Conservation (phyloP, 2,329 filamentous ascomycete species). For the Ceratocystis diversiconidia region DNA sequence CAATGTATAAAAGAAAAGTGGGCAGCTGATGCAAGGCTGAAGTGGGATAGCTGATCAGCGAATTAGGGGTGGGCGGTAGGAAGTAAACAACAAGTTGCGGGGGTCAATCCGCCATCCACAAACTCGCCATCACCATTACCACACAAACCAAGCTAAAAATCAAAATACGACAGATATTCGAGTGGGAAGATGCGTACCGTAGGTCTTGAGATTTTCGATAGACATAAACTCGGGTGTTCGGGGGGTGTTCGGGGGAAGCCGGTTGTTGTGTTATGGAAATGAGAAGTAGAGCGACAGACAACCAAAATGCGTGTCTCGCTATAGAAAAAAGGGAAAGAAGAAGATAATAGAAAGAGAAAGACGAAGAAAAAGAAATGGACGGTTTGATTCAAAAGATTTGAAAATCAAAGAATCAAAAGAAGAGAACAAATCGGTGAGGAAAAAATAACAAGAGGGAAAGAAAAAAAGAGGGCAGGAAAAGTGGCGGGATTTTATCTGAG, state of each 20-base stretch:
- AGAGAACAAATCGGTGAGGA: conserved; percentile 21
- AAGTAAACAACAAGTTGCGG: neutral
- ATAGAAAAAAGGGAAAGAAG: conserved; percentile 15
- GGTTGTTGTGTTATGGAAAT: conserved; percentile 30
- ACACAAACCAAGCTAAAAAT: neutral
- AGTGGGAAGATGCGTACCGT: conserved; percentile 47
- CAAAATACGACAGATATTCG: too few relatives aligned
- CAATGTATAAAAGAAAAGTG: neutral
- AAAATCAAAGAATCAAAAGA: conserved; percentile 14
- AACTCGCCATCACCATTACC: neutral
- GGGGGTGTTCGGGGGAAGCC: conserved; percentile 42
- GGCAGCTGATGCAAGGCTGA: neutral
- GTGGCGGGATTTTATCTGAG: conserved; percentile 13
- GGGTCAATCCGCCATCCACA: neutral
- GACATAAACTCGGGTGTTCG: conserved; percentile 83
- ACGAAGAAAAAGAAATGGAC: neutral
- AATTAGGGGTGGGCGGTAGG: conserved; percentile 7
- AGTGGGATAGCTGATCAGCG: neutral
- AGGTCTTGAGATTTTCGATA: conserved; percentile 97
- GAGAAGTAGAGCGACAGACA: conserved; percentile 37
- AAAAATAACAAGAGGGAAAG: conserved; percentile 21
- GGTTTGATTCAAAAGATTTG: conserved; percentile 18
- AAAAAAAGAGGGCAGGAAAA: conserved; percentile 5
- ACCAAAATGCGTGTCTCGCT: conserved; percentile 36
- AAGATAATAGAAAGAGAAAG: neutral